Base-by-base conservation (phyloP, 495 filamentous ascomycete genomes). In the Thozetella sp. region DNA sequence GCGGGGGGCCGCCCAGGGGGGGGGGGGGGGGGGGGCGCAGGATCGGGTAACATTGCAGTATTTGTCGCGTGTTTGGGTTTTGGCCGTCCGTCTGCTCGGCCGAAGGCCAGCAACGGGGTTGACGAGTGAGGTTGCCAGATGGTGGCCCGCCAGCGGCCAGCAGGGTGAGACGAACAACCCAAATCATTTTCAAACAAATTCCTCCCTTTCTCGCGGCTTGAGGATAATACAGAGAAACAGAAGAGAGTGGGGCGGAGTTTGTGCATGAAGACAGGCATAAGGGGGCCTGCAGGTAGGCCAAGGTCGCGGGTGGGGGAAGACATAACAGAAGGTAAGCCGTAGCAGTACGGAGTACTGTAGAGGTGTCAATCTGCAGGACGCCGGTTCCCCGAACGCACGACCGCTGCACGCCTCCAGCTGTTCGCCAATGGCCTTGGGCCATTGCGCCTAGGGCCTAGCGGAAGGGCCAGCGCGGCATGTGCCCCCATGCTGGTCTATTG, bases 41-140 rank as follows among this genome's bases (percentile, higher is more conserved):
- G n/a, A 48, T 48, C 43, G 11, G 43, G 43, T 20, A 48, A 48
- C 43, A 11, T 48, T 48, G 43, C 43, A 48, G 43, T 48, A 48
- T 48, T 48, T 10, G 43, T n/a, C n/a, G n/a, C n/a, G n/a, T n/a
- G n/a, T n/a, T n/a, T n/a, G n/a, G n/a, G n/a, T n/a, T 48, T 20
- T 48, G 30, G 11, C 20, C 9, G n/a, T n/a, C 43, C 43, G 4
- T 48, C 3, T 15, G 9, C 43, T 48, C n/a, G 43, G 43, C 43
- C 43, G n/a, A 48, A 37, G 17, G 17, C 30, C 30, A 37, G 30
- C 9, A 37, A 9, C 30, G 9, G 6, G 17, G 30, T 6, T 37
- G 30, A 19, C 20, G 11, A n/a, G 43, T 48, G 43, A 9, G 43
- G n/a, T n/a, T 19, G 43, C 3, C 11, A 3, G 43, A 48, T n/a